A percentile compares a stretch with the other conserved stretches of the same genome.
phyloP scores from a whole-genome alignment of 1,284 basidiomycete genomes.

The Puccinia polysora region DNA sequence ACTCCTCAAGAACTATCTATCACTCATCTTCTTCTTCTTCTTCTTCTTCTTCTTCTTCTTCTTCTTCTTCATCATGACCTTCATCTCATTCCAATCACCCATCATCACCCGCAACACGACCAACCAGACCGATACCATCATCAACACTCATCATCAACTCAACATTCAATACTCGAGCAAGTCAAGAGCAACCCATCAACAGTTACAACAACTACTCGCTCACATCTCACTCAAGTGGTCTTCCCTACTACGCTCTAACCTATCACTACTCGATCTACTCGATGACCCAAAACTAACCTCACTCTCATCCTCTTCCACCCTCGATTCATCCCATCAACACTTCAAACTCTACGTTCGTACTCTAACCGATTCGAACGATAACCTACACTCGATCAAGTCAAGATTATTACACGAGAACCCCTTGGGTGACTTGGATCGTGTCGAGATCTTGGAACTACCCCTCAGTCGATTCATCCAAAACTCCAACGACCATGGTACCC shows the following conservation, averaged over 20 bases:
- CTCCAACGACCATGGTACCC: conserved; percentile 18
- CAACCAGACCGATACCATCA: too few relatives aligned
- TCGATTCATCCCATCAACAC: not conserved
- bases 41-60: too few relatives aligned
- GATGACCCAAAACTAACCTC: conserved; percentile 33
- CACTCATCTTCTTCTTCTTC: too few relatives aligned
- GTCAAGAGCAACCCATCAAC: not conserved
- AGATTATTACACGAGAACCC: conserved; percentile 10
- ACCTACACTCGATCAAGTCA: not conserved
- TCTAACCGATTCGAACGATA: not conserved
- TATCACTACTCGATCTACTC: conserved; percentile 18
- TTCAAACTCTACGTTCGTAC: not conserved
- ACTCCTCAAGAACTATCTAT: too few relatives aligned
- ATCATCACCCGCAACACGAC: too few relatives aligned
- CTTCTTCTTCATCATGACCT: too few relatives aligned
- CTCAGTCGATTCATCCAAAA: not conserved
- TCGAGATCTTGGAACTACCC: conserved; percentile 28
- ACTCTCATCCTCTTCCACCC: not conserved
- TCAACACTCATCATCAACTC: too few relatives aligned
- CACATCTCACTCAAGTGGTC: conserved; percentile 25
- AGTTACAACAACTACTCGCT: not conserved
- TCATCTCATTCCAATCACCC: too few relatives aligned
- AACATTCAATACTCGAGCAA: too few relatives aligned
- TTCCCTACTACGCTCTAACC: conserved; percentile 22
- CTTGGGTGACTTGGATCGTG: conserved; percentile 9